Evolutionary conservation across 2,329 filamentous ascomycete genomes (phyloP), one percentile per base, ranked within the genome.

Genomic region (Apiospora kogelbergensis): DNA sequence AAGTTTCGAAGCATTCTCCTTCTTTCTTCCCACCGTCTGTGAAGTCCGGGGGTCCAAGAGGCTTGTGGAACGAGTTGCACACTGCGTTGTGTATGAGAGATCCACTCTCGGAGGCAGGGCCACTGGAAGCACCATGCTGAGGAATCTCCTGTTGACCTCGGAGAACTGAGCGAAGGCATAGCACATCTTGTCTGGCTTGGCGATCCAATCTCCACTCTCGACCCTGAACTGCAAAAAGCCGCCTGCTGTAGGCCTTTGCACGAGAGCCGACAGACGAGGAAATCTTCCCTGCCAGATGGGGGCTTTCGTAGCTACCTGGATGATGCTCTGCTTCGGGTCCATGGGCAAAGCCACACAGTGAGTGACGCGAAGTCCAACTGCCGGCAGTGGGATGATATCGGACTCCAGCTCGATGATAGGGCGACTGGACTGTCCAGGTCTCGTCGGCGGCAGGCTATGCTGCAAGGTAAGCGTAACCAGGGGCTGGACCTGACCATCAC

Each of bases 161-260:
- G 78, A 76, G 65, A 81, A 78, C 63, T 77, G 75, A 30, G 75
- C 72, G 30, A 81, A 78, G 68, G 78, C 76, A 24, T 77, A 74
- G 70, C 76, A 79, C 40, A 79, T 76, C 53, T 78, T 71, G 3
- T 76, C 72, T 0, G 73, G 74, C 33, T 70, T 67, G 6, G 76
- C 66, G 11, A 69, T 71, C 81, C 82, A 84, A 65, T 82, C 79
- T 4, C 83, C 83, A 45, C 78, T 83, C 71, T 85, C 83, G 5
- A 77, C 76, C 30, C 81, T 78, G 44, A 80, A 65, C 63, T 83
- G 84, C 13, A 75, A 76, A 0, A 76, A 79, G 7, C 82, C 82
- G 17, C 73, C 70, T 0, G 75, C 76, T 1, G 81, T 69, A 10
- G 76, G 76, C 26, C 78, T 76, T 65, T 80, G 78, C 6, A 81